Percentiles rank a stretch among this genome's conserved stretches.
These are phyloP conservation scores for Phycomyces blakesleeanus DNA, from an alignment of 192 early-diverging fungal genomes.

Conservation along the genomic window DNA sequence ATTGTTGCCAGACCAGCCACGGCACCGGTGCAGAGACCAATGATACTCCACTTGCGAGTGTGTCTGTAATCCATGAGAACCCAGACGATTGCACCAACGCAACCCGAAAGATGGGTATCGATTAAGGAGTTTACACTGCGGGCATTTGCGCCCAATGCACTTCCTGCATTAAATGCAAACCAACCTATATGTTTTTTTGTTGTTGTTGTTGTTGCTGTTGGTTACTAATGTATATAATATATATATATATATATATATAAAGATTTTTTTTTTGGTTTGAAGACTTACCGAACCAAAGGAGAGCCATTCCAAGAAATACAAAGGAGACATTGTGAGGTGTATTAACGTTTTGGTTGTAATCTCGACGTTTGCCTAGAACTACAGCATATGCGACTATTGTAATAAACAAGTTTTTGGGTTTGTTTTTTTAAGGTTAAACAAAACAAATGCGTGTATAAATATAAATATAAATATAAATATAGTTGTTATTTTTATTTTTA, in stretches of 20 bases:
- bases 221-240: too few relatives aligned
- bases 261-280: too few relatives aligned
- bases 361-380: slow-evolving; percentile 77
- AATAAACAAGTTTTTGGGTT: not conserved
- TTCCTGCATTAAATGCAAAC: slow-evolving; percentile 88
- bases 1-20: slow-evolving; percentile 87
- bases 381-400: slow-evolving; percentile 68
- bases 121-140: slow-evolving; percentile 73
- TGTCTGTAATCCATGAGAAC: slow-evolving; percentile 66
- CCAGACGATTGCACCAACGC: slow-evolving; percentile 69
- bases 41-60: slow-evolving; percentile 69
- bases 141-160: slow-evolving; percentile 64
- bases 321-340: slow-evolving; percentile 79
- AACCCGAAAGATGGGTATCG: slow-evolving; percentile 71
- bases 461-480: not conserved
- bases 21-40: slow-evolving; percentile 87
- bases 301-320: slow-evolving; percentile 76
- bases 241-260: too few relatives aligned
- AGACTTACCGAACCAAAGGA: slow-evolving; percentile 89
- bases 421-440: too few relatives aligned
- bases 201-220: too few relatives aligned
- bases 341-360: slow-evolving; percentile 63
- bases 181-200: slow-evolving; percentile 70
- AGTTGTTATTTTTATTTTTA: not conserved
- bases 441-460: too few relatives aligned